phyloP scores from a whole-genome alignment of 1,284 basidiomycete genomes.

The Cryptococcus jaspeensis region DNA sequence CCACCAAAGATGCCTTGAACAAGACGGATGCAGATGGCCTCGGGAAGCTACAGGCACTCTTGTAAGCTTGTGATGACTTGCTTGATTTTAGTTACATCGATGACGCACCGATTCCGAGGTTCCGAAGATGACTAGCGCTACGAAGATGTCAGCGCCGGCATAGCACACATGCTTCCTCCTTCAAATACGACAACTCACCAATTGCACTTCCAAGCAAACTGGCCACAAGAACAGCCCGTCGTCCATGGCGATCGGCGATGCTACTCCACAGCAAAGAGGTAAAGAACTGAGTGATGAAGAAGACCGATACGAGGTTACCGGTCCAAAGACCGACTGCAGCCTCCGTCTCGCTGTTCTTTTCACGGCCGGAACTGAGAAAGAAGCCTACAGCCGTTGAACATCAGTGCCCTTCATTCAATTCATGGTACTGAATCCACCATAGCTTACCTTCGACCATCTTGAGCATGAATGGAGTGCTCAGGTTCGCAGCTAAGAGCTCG shows the following conservation, averaged over 20 bases:
- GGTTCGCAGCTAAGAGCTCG: conserved; percentile 87
- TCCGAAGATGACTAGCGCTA: conserved; percentile 71
- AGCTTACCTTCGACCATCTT: conserved; percentile 86
- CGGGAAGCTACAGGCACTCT: conserved; percentile 56
- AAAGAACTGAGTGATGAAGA: conserved; percentile 66
- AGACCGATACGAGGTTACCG: conserved; percentile 54
- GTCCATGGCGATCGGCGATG: conserved; percentile 86
- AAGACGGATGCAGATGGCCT: conserved; percentile 85
- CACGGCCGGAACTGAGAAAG: conserved; percentile 32
- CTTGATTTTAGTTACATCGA: not conserved
- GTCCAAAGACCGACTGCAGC: conserved; percentile 51
- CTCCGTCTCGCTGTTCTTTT: conserved; percentile 44
- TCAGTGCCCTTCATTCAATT: not conserved
- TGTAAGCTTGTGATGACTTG: not conserved
- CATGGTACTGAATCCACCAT: not conserved
- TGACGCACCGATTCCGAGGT: conserved; percentile 63
- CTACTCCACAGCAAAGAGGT: conserved; percentile 92
- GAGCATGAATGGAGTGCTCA: conserved; percentile 81
- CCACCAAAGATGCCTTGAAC: conserved; percentile 95
- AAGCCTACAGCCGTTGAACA: conserved; percentile 24
- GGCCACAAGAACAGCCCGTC: conserved; percentile 77
- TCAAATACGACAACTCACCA: conserved; percentile 14
- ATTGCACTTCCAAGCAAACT: conserved; percentile 65
- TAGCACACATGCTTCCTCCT: not conserved
- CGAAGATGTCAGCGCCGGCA: not conserved